Evolutionary conservation across 1,284 basidiomycete species (phyloP).

Genomic region (Hemileia vastatrix): DNA sequence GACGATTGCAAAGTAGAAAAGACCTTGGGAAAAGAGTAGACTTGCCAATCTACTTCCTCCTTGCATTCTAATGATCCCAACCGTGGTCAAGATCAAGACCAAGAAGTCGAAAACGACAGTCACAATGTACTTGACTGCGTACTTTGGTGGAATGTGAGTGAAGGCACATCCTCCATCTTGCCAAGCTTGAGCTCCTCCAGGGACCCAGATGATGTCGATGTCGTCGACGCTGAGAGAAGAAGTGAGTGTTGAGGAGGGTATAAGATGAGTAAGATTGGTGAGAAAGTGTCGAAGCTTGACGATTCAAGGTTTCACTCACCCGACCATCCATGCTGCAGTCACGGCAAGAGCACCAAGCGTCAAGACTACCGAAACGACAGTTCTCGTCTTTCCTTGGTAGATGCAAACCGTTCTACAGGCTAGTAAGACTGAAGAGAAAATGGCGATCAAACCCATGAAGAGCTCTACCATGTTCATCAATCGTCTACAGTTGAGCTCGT

Average conservation of each 20-base stretch:
- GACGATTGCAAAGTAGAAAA: slow-evolving; percentile 32
- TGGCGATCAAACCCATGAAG: slow-evolving; percentile 19
- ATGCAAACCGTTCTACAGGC: slow-evolving; percentile 24
- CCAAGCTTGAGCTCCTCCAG: slow-evolving; percentile 10
- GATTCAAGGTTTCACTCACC: not conserved
- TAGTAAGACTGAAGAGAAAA: slow-evolving; percentile 15
- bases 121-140: slow-evolving; percentile 22
- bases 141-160: not conserved
- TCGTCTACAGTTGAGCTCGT: slow-evolving; percentile 15
- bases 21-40: slow-evolving; percentile 30
- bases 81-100: slow-evolving; percentile 29
- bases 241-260: not conserved
- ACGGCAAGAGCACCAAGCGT: not conserved
- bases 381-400: slow-evolving; percentile 6
- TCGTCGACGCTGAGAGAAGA: slow-evolving; percentile 2
- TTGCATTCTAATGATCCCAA: slow-evolving; percentile 31
- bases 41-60: slow-evolving; percentile 27
- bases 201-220: slow-evolving; percentile 2
- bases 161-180: slow-evolving; percentile 12
- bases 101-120: slow-evolving; percentile 22
- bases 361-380: not conserved
- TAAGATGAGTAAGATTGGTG: not conserved
- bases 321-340: slow-evolving; percentile 13
- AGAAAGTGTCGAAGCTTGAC: no score
- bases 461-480: slow-evolving; percentile 11